Percentiles rank a stretch among this genome's conserved stretches.
phyloP scores from a whole-genome alignment of 2,329 filamentous ascomycete genomes.

The Anisogramma anomala region DNA sequence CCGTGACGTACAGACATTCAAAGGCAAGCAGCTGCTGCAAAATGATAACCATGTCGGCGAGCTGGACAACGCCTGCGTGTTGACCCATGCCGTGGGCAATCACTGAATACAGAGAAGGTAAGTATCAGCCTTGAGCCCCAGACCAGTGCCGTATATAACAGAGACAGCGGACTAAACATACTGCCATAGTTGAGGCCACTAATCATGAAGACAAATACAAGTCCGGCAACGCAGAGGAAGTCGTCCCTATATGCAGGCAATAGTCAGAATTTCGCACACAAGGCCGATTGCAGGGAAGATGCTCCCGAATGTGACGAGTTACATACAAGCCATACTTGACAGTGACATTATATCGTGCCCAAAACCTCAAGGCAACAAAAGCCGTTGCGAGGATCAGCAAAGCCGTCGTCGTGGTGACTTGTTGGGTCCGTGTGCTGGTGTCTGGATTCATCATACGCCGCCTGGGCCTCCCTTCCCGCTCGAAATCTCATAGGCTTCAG shows the following conservation, averaged over 20 bases:
- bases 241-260: conserved; percentile 8
- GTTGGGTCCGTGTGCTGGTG: conserved; percentile 2
- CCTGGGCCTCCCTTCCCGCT: background rate
- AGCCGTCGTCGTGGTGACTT: conserved; percentile 8
- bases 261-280: background rate
- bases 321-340: conserved; percentile 5
- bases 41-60: conserved; percentile 15
- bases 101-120: conserved; percentile 5
- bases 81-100: conserved; percentile 13
- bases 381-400: conserved; percentile 12
- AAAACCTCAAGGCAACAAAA: conserved; percentile 13
- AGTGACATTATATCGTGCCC: conserved; percentile 9
- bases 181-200: conserved; percentile 14
- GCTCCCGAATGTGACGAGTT: background rate
- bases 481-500: too few relatives aligned
- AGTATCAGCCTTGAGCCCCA: too few relatives aligned
- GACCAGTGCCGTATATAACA: too few relatives aligned
- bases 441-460: conserved; percentile 1
- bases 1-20: conserved; percentile 15
- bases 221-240: conserved; percentile 8
- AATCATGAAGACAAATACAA: conserved; percentile 8
- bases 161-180: conserved; percentile 1
- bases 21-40: conserved; percentile 15
- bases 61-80: conserved; percentile 3
- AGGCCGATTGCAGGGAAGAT: background rate